Conservation (phyloP, 2,329 filamentous ascomycete species). For the Nemania sp. region DNA sequence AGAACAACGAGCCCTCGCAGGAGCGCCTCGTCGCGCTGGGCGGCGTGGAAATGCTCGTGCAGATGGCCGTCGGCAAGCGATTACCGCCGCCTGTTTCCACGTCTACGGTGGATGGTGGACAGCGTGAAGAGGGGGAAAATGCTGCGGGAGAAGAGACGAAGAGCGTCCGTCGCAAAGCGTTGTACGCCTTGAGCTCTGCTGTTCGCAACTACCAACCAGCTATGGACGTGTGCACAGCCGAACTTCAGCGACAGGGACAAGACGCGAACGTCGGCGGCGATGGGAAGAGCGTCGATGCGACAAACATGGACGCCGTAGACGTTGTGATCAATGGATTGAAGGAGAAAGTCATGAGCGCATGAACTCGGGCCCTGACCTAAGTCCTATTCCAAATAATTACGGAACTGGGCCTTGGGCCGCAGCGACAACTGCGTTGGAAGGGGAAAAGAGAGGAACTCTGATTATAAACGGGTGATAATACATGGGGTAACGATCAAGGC, state of each 20-base stretch:
- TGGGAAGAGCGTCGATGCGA: constrained; percentile 65
- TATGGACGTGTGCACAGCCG: constrained; percentile 67
- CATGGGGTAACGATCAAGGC: neutral
- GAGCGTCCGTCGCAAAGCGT: constrained; percentile 78
- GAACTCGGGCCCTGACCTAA: neutral
- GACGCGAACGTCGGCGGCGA: constrained; percentile 56
- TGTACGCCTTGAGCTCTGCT: constrained; percentile 84
- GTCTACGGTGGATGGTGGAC: constrained; percentile 2
- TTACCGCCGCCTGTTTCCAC: neutral
- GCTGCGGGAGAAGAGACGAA: constrained; percentile 19
- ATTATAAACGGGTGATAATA: neutral
- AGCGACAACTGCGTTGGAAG: neutral
- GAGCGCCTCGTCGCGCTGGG: constrained; percentile 67
- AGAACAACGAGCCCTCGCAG: constrained; percentile 90
- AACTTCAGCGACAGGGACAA: constrained; percentile 59
- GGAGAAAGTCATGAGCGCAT: constrained; percentile 48
- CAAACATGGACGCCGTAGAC: constrained; percentile 86
- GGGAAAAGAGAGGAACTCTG: neutral
- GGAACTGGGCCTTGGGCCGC: neutral
- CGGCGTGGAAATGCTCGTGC: constrained; percentile 71
- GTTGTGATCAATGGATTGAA: constrained; percentile 69
- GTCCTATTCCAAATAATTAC: too few relatives aligned
- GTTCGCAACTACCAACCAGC: constrained; percentile 89
- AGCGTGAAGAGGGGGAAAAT: constrained; percentile 14
- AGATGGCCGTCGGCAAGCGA: constrained; percentile 51